Evolutionary conservation across 2,329 filamentous ascomycete species (phyloP).

Genomic region (Mycosphaerella sp.): DNA sequence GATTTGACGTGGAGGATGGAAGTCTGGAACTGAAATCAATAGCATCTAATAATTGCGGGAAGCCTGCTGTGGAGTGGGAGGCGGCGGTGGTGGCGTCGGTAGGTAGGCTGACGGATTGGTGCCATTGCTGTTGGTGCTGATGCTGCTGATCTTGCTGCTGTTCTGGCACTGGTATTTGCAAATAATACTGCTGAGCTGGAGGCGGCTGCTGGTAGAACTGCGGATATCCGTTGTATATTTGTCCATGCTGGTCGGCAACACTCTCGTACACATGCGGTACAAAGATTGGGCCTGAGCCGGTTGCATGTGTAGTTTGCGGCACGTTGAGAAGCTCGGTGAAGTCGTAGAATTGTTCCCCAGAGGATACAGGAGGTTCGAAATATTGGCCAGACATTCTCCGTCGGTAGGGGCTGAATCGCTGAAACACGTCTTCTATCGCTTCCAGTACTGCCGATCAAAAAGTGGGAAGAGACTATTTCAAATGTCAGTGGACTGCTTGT

Average conservation of each 20-base stretch:
- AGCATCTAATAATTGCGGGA: constrained; percentile 8
- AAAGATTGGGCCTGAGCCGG: constrained; percentile 8
- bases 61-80: neutral
- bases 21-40: neutral
- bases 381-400: constrained; percentile 22
- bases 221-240: constrained; percentile 1
- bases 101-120: constrained; percentile 8
- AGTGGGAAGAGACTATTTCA: neutral
- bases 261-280: constrained; percentile 3
- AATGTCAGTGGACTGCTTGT: constrained; percentile 6
- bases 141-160: neutral
- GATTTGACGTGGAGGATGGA: constrained; percentile 4
- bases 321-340: constrained; percentile 7
- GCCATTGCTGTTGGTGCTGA: constrained; percentile 7
- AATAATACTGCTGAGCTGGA: constrained; percentile 12
- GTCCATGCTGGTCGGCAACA: constrained; percentile 4
- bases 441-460: constrained; percentile 1
- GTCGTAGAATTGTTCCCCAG: constrained; percentile 16
- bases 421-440: constrained; percentile 8
- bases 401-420: neutral
- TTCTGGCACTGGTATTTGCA: constrained; percentile 2
- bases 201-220: constrained; percentile 11
- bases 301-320: constrained; percentile 8
- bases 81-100: neutral
- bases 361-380: constrained; percentile 10